phyloP scores from a whole-genome alignment of 164 flowering plant species.

The Macadamia integrifolia region DNA sequence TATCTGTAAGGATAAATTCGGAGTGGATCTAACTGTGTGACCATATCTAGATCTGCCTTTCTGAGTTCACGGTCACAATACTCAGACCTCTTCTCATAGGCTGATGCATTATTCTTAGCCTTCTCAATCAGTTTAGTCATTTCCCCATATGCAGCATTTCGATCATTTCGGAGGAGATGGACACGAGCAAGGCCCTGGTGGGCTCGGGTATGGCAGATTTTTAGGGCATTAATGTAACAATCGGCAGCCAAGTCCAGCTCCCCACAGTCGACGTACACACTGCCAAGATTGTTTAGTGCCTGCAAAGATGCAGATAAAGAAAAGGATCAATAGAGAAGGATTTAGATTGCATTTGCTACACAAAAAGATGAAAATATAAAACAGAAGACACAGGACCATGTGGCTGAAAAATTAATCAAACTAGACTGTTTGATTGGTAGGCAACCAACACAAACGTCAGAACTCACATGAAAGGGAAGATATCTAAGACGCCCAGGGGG shows the following conservation, averaged over 20 bases:
- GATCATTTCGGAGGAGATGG: constrained; percentile 67
- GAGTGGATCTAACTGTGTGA: constrained; percentile 83
- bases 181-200: constrained; percentile 99
- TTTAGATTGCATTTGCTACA: background rate
- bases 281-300: constrained; percentile 98
- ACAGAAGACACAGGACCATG: background rate
- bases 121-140: constrained; percentile 90
- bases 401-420: constrained; percentile 1
- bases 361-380: background rate
- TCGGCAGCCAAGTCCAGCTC: constrained; percentile 83
- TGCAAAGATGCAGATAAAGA: constrained; percentile 21
- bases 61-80: constrained; percentile 88
- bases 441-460: background rate
- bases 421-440: background rate
- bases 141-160: constrained; percentile 77
- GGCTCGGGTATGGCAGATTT: constrained; percentile 88
- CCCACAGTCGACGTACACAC: constrained; percentile 84
- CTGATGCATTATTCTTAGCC: constrained; percentile 92
- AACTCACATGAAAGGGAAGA: too few relatives aligned
- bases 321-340: too few relatives aligned
- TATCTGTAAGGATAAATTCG: constrained; percentile 97
- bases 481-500: too few relatives aligned
- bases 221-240: constrained; percentile 91
- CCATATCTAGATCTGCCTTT: constrained; percentile 88
- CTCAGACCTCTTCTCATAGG: constrained; percentile 97